phyloP scores from a whole-genome alignment of 1,139 yeast genomes.

The Suhomyces choctaworum region DNA sequence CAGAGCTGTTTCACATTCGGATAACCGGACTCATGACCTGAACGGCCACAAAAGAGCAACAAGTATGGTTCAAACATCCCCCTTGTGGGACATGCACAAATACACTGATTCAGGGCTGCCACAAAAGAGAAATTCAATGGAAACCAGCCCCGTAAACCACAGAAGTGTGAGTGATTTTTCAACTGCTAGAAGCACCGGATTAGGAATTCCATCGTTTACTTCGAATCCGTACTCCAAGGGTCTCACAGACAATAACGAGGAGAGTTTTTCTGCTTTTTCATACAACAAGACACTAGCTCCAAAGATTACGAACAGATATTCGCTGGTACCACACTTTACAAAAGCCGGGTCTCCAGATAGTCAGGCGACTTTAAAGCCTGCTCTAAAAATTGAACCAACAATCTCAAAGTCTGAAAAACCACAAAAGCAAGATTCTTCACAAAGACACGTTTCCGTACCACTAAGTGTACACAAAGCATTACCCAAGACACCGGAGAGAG shows the following conservation, averaged over 20 bases:
- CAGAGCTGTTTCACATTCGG: conserved; percentile 3
- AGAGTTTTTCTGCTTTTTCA: not conserved
- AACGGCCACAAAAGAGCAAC: not conserved
- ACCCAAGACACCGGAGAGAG: conserved; percentile 12
- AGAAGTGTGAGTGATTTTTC: not conserved
- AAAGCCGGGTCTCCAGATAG: not conserved
- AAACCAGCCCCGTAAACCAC: no score
- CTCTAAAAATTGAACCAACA: not conserved
- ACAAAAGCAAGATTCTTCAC: no score
- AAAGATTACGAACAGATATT: not conserved
- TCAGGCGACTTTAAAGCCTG: not conserved
- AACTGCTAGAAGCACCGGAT: no score
- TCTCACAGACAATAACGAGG: not conserved
- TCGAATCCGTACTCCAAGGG: not conserved
- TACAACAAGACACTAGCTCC: not conserved
- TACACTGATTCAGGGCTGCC: not conserved
- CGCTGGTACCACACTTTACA: no score
- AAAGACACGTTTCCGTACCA: no score
- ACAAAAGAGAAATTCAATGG: not conserved
- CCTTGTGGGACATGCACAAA: not conserved
- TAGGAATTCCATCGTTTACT: not conserved
- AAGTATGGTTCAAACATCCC: not conserved
- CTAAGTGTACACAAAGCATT: conserved; percentile 3
- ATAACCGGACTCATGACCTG: not conserved
- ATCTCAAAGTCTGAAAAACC: not conserved